Percentiles rank a stretch among this genome's conserved stretches.
Conservation (phyloP, 2,329 filamentous ascomycete genomes). For the Penicillium sp. region DNA sequence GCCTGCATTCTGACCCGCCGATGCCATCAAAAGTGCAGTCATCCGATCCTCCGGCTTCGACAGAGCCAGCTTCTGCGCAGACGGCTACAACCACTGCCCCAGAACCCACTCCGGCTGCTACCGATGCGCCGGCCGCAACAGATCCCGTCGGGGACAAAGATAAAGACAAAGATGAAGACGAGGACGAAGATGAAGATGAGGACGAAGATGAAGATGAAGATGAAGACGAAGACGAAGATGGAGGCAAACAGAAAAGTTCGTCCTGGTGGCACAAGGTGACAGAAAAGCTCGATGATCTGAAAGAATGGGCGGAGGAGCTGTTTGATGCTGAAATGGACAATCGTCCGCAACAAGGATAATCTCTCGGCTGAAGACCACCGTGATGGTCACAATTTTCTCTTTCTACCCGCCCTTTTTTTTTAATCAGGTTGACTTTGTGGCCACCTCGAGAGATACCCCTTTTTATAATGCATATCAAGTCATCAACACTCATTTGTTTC, state of each 20-base stretch:
- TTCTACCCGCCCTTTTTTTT: too few relatives aligned
- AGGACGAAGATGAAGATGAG: too few relatives aligned
- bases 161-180: not conserved
- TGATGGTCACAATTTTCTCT: too few relatives aligned
- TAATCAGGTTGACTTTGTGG: too few relatives aligned
- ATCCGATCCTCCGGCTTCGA: slow-evolving; percentile 27
- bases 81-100: slow-evolving; percentile 9
- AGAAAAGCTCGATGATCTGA: slow-evolving; percentile 30
- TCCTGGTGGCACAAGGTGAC: slow-evolving; percentile 32
- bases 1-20: slow-evolving; percentile 40
- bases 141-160: slow-evolving; percentile 18
- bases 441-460: too few relatives aligned
- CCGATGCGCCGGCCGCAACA: slow-evolving; percentile 9
- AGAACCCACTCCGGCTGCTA: slow-evolving; percentile 4
- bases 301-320: slow-evolving; percentile 32
- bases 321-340: slow-evolving; percentile 28
- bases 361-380: not conserved
- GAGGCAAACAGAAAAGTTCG: slow-evolving; percentile 15
- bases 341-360: slow-evolving; percentile 8
- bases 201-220: too few relatives aligned
- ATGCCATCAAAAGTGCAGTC: slow-evolving; percentile 27
- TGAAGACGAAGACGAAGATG: not conserved
- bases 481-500: too few relatives aligned
- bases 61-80: slow-evolving; percentile 9
- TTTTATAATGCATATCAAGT: too few relatives aligned